phyloP scores from a whole-genome alignment of 768 basidiomycete species.

The Mycena floridula region DNA sequence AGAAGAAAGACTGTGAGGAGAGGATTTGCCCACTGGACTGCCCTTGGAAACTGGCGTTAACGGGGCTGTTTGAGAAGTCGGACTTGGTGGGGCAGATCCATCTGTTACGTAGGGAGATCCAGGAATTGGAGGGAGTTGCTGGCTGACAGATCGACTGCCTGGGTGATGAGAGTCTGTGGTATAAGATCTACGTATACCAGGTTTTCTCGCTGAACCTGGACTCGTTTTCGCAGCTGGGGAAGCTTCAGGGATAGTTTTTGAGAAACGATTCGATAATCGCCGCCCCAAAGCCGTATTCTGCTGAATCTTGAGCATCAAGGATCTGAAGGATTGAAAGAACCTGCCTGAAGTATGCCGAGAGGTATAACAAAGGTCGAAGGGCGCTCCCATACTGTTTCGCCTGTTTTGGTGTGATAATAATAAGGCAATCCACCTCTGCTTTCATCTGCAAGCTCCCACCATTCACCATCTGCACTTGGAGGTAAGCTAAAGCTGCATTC shows the following conservation, averaged over 20 bases:
- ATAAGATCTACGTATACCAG: not conserved
- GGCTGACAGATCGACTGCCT: slow-evolving; percentile 24
- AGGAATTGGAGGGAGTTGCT: slow-evolving; percentile 58
- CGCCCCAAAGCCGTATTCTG: slow-evolving; percentile 72
- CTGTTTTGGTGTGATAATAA: slow-evolving; percentile 91
- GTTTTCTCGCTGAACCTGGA: slow-evolving; percentile 8
- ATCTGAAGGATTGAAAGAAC: slow-evolving; percentile 9
- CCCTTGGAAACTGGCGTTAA: slow-evolving; percentile 17
- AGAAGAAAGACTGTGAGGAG: slow-evolving; percentile 15
- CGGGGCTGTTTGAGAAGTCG: slow-evolving; percentile 22
- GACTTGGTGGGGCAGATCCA: slow-evolving; percentile 48
- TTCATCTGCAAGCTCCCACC: slow-evolving; percentile 93
- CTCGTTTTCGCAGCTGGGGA: no score
- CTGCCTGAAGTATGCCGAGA: slow-evolving; percentile 78
- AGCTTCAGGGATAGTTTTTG: slow-evolving; percentile 28
- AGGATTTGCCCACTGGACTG: slow-evolving; percentile 17
- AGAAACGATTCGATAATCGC: slow-evolving; percentile 51
- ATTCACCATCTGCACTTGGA: slow-evolving; percentile 79
- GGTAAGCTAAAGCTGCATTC: slow-evolving; percentile 51
- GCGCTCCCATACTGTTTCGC: slow-evolving; percentile 90
- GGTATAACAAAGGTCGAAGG: slow-evolving; percentile 89
- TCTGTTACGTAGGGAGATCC: slow-evolving; percentile 66
- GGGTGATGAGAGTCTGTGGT: slow-evolving; percentile 11
- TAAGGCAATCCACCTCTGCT: slow-evolving; percentile 80
- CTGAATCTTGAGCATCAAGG: slow-evolving; percentile 2